Evolutionary conservation across 1,139 yeast species (phyloP).

Genomic region (Sugiyamaella japonica): DNA sequence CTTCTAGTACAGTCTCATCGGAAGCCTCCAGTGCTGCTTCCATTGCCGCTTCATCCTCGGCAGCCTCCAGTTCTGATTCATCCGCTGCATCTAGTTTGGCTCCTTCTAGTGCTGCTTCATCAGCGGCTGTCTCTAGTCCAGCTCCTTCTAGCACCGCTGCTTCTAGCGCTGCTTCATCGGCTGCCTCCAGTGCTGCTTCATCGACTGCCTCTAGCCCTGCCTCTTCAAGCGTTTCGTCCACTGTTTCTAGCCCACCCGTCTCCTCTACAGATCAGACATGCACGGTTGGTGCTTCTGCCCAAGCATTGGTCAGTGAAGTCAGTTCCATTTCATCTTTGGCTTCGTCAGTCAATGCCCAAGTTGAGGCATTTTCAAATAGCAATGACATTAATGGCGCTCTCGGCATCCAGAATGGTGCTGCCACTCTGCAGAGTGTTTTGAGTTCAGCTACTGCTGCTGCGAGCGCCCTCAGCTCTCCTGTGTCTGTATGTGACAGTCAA

Average conservation of each 20-base stretch:
- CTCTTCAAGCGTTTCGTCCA: background rate
- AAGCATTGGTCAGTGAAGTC: background rate
- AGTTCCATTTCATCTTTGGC: conserved; percentile 1
- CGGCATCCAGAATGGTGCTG: conserved; percentile 2
- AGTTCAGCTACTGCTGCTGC: conserved; percentile 16
- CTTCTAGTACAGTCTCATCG: background rate
- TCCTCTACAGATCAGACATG: background rate
- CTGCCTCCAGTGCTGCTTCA: background rate
- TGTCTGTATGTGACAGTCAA: conserved; percentile 7
- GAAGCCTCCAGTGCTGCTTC: background rate
- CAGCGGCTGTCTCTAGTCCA: background rate
- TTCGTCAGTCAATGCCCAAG: background rate
- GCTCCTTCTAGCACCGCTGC: background rate
- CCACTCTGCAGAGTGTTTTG: background rate
- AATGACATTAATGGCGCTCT: conserved; percentile 7
- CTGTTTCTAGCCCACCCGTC: background rate
- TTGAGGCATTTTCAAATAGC: background rate
- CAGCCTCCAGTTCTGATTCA: background rate
- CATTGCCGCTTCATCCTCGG: background rate
- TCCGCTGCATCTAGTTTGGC: background rate
- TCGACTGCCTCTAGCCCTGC: background rate
- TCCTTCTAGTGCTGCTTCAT: background rate
- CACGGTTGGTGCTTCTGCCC: background rate
- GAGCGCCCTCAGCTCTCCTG: conserved; percentile 7
- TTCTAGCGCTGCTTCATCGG: background rate